Evolutionary conservation across 805 yeast species (phyloP), one percentile per base, ranked within the genome.

Genomic region (Tetrapisispora phaffii): DNA sequence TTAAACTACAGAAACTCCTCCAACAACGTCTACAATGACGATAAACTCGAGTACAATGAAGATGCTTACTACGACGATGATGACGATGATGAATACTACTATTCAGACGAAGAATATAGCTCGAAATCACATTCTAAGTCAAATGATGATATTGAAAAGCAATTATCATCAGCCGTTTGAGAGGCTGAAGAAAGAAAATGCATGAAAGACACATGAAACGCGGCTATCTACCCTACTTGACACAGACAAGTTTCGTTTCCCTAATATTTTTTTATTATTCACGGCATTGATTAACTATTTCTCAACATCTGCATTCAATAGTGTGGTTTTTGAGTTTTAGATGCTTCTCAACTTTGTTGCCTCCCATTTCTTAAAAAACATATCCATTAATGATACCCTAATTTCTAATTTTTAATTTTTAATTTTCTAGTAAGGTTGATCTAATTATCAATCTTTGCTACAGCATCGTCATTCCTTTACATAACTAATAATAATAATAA

Each of bases 351-450:
- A 12, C 12, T 28, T 24, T 24, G 10, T 28, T 28, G 13, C 31
- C 10, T 28, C 13, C n/a, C n/a, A n/a, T n/a, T n/a, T n/a, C n/a
- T n/a, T n/a, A n/a, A n/a, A n/a, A n/a, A n/a, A n/a, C n/a, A n/a
- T 10, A 31, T 32, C 37, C 17, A 21, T 38, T 26, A 26, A 38
- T 28, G 41, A 38, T 38, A 38, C 41, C 41, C 41, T 38, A 38
- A 38, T 38, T 15, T 28, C 19, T 38, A 38, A 38, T 38, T 24
- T 23, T 32, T n/a, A 16, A 22, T 37, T 19, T 34, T 34, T 34
- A n/a, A 17, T 19, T 7, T 34, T 34, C 20, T n/a, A 19, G 22
- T 32, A 4, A 16, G 8, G 16, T 17, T 17, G 20, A 4, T 34
- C 20, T n/a, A 34, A 34, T 34, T 10, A 7, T n/a, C 24, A 34